Evolutionary conservation across 2,329 filamentous ascomycete species (phyloP).

Genomic region (Cordyceps farinosa): DNA sequence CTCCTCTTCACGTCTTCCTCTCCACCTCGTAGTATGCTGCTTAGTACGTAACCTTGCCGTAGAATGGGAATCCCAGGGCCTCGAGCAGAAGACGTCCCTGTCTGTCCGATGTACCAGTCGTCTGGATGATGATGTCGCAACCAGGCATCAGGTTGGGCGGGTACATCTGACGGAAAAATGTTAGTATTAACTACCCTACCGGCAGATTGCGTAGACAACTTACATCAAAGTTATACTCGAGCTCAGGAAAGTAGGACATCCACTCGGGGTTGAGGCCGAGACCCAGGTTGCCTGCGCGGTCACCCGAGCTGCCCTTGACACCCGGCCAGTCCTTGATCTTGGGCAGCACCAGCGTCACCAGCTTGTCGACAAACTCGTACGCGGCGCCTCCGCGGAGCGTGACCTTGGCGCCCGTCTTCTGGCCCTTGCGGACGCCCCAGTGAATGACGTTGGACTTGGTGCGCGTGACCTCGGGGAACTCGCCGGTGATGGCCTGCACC

Average conservation of each 20-base stretch:
- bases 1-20: neutral
- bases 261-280: slow-evolving; percentile 76
- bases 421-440: slow-evolving; percentile 70
- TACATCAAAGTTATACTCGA: slow-evolving; percentile 93
- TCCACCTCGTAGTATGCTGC: neutral
- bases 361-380: slow-evolving; percentile 86
- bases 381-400: slow-evolving; percentile 76
- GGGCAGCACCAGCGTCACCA: slow-evolving; percentile 85
- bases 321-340: slow-evolving; percentile 96
- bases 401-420: slow-evolving; percentile 71
- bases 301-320: slow-evolving; percentile 62
- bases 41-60: slow-evolving; percentile 61
- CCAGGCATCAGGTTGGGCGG: slow-evolving; percentile 74
- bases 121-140: slow-evolving; percentile 78
- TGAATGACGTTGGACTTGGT: slow-evolving; percentile 67
- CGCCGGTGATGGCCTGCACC: slow-evolving; percentile 80
- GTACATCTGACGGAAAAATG: slow-evolving; percentile 46
- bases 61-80: slow-evolving; percentile 61
- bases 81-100: slow-evolving; percentile 71
- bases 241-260: slow-evolving; percentile 83
- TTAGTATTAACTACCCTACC: slow-evolving; percentile 16
- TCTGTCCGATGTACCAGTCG: slow-evolving; percentile 77
- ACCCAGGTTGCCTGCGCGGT: slow-evolving; percentile 80
- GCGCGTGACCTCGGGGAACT: slow-evolving; percentile 65
- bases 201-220: slow-evolving; percentile 36